These are phyloP conservation scores for Apostasia ramifera DNA, from an alignment of 106 monocot genomes.

Conservation along the genomic window DNA sequence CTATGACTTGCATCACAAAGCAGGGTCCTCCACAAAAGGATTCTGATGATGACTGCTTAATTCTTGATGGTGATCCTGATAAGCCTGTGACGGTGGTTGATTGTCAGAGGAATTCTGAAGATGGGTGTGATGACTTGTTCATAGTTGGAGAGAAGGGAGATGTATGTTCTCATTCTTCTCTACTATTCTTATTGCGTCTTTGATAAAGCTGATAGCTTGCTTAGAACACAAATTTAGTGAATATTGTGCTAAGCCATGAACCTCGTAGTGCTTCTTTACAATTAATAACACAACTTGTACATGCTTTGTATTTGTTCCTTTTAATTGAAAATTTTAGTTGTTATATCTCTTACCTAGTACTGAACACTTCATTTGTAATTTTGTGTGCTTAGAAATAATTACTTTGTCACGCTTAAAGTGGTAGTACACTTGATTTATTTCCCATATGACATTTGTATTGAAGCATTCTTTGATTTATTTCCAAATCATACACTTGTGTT, in stretches of 20 bases:
- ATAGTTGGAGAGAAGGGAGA: constrained; percentile 52
- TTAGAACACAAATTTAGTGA: too few relatives aligned
- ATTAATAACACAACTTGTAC: too few relatives aligned
- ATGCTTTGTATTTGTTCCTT: too few relatives aligned
- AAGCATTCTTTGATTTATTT: too few relatives aligned
- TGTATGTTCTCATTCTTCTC: constrained; percentile 17
- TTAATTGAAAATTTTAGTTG: neutral
- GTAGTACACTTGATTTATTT: too few relatives aligned
- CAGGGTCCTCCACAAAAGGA: neutral
- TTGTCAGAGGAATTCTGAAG: constrained; percentile 2
- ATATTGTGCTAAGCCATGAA: too few relatives aligned
- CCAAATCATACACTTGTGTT: too few relatives aligned
- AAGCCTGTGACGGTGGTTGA: constrained; percentile 7
- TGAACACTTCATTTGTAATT: neutral
- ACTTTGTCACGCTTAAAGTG: too few relatives aligned
- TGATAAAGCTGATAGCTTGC: too few relatives aligned
- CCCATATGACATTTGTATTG: too few relatives aligned
- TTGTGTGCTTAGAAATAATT: too few relatives aligned
- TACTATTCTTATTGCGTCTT: neutral
- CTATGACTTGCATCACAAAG: neutral
- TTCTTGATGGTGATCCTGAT: constrained; percentile 48
- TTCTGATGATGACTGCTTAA: constrained; percentile 37
- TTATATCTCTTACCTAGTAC: neutral
- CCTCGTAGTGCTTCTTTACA: too few relatives aligned
- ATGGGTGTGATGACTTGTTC: constrained; percentile 31